Percentiles rank a stretch among this genome's conserved stretches.
These are phyloP conservation scores for Pseudogymnoascus destructans DNA, from an alignment of 2,329 filamentous ascomycete species.

Conservation along the genomic window DNA sequence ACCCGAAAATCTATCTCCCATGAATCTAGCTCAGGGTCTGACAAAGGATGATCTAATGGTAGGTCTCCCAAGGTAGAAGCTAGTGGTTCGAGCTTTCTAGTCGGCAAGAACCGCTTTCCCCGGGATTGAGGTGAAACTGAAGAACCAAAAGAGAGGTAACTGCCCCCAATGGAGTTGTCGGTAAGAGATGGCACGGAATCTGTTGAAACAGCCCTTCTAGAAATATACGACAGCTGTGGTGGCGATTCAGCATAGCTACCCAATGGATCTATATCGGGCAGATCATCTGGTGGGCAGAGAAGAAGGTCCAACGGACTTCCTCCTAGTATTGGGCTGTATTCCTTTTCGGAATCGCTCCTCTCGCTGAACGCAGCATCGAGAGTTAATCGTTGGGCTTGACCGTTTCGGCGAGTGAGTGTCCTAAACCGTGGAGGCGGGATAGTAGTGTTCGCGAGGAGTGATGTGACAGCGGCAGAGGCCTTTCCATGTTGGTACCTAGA, in stretches of 20 bases:
- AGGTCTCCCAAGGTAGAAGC: constrained; percentile 39
- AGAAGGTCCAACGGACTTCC: constrained; percentile 46
- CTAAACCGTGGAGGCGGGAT: constrained; percentile 37
- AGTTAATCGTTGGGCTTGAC: constrained; percentile 32
- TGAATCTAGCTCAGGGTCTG: constrained; percentile 27
- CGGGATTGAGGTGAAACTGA: constrained; percentile 24
- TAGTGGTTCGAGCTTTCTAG: constrained; percentile 40
- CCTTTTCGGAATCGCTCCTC: constrained; percentile 36
- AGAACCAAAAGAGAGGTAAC: constrained; percentile 14
- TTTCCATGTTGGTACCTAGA: neutral
- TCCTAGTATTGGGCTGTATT: constrained; percentile 40
- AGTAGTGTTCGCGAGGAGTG: constrained; percentile 46
- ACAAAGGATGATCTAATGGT: constrained; percentile 39
- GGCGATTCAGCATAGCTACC: constrained; percentile 40
- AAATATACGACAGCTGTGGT: constrained; percentile 31
- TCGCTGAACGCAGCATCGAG: constrained; percentile 40
- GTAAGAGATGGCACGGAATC: constrained; percentile 48
- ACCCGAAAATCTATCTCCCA: constrained; percentile 39
- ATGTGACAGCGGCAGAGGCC: constrained; percentile 38
- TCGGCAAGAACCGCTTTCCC: constrained; percentile 31
- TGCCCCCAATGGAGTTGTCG: constrained; percentile 35
- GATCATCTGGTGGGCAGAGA: constrained; percentile 46
- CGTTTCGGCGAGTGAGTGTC: constrained; percentile 15
- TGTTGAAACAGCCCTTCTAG: constrained; percentile 42
- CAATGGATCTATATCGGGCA: constrained; percentile 33